Percentiles rank a stretch among this genome's conserved stretches.
These are phyloP conservation scores for Parietaria judaica DNA, from an alignment of 306 rosid species.

Conservation along the genomic window DNA sequence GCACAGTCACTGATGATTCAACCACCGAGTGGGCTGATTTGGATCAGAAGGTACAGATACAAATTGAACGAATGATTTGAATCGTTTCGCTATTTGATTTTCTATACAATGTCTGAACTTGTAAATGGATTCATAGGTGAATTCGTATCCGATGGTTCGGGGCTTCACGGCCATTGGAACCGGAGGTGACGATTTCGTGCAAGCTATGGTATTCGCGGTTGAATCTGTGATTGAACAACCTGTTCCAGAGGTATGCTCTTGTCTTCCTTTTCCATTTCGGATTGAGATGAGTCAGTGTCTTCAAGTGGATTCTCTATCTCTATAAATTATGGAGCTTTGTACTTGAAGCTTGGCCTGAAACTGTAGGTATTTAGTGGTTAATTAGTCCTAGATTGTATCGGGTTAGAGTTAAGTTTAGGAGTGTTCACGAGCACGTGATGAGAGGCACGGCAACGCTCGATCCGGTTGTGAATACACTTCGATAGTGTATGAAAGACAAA, in stretches of 20 bases:
- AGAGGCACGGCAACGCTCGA: too few species aligned
- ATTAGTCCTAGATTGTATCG: too few species aligned
- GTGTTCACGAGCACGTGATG: too few species aligned
- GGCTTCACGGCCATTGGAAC: conserved; percentile 96
- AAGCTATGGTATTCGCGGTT: conserved; percentile 84
- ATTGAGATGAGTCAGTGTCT: too few species aligned
- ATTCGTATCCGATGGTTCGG: conserved; percentile 83
- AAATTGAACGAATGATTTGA: background rate
- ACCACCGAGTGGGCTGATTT: conserved; percentile 79
- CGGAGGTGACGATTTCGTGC: conserved; percentile 88
- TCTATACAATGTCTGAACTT: background rate
- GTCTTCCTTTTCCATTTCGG: too few species aligned
- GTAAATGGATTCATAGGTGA: conserved; percentile 39
- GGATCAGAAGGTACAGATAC: conserved; percentile 76
- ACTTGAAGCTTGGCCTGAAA: too few species aligned
- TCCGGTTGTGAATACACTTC: too few species aligned
- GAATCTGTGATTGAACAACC: conserved; percentile 83
- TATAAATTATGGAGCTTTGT: too few species aligned
- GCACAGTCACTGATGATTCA: conserved; percentile 87
- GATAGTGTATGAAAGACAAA: too few species aligned
- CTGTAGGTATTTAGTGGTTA: too few species aligned
- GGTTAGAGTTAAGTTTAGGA: too few species aligned
- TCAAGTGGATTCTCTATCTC: too few species aligned
- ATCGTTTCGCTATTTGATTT: background rate
- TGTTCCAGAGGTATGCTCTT: conserved; percentile 52